These are phyloP conservation scores for Sporothrix pseudoabietina DNA, from an alignment of 2,329 filamentous ascomycete species.

Conservation along the genomic window DNA sequence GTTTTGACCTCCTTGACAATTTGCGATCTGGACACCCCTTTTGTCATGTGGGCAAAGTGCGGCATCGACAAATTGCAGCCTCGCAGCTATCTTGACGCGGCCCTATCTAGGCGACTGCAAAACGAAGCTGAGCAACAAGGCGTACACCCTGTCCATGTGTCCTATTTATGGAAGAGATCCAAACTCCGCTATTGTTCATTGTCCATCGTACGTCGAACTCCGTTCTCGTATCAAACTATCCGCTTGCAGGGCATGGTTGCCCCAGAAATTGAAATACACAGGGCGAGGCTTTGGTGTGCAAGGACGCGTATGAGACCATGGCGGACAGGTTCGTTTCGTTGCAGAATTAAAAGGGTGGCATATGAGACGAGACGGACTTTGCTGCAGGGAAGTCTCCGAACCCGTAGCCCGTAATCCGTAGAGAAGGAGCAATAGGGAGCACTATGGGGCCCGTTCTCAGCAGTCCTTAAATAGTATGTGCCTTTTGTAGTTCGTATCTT, in stretches of 20 bases:
- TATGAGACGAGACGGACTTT: slow-evolving; percentile 10
- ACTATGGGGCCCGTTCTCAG: slow-evolving; percentile 13
- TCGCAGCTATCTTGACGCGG: not conserved
- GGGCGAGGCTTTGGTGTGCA: not conserved
- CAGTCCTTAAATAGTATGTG: not conserved
- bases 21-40: no score
- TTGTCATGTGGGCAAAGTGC: not conserved
- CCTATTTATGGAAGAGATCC: not conserved
- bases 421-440: slow-evolving; percentile 14
- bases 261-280: not conserved
- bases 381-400: not conserved
- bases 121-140: not conserved
- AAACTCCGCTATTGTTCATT: not conserved
- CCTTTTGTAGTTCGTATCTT: no score
- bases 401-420: not conserved
- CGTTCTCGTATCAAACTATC: not conserved
- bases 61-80: not conserved
- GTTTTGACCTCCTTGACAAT: not conserved
- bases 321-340: not conserved
- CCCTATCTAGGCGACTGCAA: not conserved
- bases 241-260: slow-evolving; percentile 5
- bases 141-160: not conserved
- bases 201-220: not conserved
- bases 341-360: not conserved
- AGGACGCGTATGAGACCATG: not conserved